phyloP scores from a whole-genome alignment of 371 early-diverging fungal genomes.

The Saksenaea oblongispora region DNA sequence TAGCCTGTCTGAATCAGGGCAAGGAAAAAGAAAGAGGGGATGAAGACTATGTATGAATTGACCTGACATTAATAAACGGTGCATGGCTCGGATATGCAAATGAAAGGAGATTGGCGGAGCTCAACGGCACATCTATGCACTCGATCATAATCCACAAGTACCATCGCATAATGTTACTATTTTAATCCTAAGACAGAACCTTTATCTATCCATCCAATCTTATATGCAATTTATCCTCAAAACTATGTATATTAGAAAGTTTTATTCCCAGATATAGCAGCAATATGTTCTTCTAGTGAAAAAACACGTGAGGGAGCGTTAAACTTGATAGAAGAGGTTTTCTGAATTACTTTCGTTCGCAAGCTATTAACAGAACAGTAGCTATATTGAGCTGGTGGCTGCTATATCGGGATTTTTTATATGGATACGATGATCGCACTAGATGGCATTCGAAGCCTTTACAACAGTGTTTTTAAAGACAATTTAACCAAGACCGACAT shows the following conservation, averaged over 20 bases:
- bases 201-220: background rate
- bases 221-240: too few relatives aligned
- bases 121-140: conserved; percentile 1
- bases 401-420: too few relatives aligned
- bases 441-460: too few relatives aligned
- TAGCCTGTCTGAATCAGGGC: background rate
- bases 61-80: background rate
- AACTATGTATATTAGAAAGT: background rate
- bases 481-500: background rate
- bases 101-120: background rate
- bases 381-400: too few relatives aligned
- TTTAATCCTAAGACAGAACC: background rate
- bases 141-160: background rate
- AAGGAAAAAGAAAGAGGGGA: background rate
- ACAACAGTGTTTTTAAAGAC: too few relatives aligned
- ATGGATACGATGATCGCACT: too few relatives aligned
- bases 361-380: too few relatives aligned
- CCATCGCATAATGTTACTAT: background rate
- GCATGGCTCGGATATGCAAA: conserved; percentile 2
- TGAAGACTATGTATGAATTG: background rate
- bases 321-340: too few relatives aligned
- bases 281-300: background rate
- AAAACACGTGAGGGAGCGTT: too few relatives aligned
- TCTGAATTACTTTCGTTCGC: too few relatives aligned
- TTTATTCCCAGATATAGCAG: too few relatives aligned